A percentile compares a stretch with the other conserved stretches of the same genome.
Conservation (phyloP, 768 basidiomycete genomes). For the Tricholoma matsutake region DNA sequence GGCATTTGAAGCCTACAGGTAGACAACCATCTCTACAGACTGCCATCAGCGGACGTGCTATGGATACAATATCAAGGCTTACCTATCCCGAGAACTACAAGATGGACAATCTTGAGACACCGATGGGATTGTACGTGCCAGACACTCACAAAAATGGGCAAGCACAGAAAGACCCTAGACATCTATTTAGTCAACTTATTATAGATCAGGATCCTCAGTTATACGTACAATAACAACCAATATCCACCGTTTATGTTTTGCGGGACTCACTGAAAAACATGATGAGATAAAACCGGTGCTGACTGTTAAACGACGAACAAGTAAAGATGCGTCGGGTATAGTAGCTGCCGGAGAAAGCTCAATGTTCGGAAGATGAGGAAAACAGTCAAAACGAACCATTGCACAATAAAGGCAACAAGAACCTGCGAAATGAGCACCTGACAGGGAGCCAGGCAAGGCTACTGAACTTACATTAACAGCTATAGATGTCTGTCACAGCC, state of each 20-base stretch:
- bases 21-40: slow-evolving; percentile 33
- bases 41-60: neutral
- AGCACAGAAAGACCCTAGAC: slow-evolving; percentile 30
- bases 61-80: neutral
- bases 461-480: slow-evolving; percentile 32
- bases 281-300: neutral
- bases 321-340: slow-evolving; percentile 38
- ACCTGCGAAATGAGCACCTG: slow-evolving; percentile 23
- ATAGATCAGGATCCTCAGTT: neutral
- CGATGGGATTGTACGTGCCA: neutral
- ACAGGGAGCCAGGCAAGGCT: neutral
- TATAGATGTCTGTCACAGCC: slow-evolving; percentile 32
- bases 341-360: slow-evolving; percentile 24
- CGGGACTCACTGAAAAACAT: slow-evolving; percentile 31
- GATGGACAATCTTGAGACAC: neutral
- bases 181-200: neutral
- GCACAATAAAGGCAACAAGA: slow-evolving; percentile 39
- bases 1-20: slow-evolving; percentile 26
- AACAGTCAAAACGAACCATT: slow-evolving; percentile 31
- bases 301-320: slow-evolving; percentile 25
- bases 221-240: slow-evolving; percentile 31
- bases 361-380: neutral
- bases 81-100: slow-evolving; percentile 41
- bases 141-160: slow-evolving; percentile 38
- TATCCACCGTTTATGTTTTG: slow-evolving; percentile 33